A percentile compares a stretch with the other conserved stretches of the same genome.
Evolutionary conservation across 2,329 filamentous ascomycete species (phyloP).

Genomic region (Exophiala sideris): DNA sequence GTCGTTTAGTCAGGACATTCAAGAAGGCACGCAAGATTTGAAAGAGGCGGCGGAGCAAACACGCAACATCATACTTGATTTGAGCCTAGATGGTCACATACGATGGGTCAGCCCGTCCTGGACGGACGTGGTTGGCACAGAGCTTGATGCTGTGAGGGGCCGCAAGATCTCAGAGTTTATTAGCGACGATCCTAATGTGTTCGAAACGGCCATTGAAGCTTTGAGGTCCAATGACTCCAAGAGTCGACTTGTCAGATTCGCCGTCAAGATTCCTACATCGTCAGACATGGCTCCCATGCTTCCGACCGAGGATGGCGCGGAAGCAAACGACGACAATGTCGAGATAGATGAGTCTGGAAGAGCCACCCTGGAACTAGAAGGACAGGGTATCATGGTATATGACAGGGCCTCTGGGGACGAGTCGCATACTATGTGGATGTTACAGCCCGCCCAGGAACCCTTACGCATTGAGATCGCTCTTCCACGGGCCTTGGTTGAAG

Average conservation of each 20-base stretch:
- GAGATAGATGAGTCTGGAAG: constrained; percentile 16
- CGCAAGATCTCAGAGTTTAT: constrained; percentile 77
- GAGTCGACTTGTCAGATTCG: constrained; percentile 84
- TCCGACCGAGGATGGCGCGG: constrained; percentile 34
- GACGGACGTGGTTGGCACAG: constrained; percentile 85
- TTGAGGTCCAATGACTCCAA: constrained; percentile 92
- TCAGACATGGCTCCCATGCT: constrained; percentile 57
- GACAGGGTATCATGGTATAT: constrained; percentile 97
- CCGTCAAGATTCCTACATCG: constrained; percentile 64
- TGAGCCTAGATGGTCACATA: constrained; percentile 84
- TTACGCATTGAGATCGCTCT: constrained; percentile 95
- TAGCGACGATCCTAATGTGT: constrained; percentile 73
- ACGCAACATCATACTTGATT: constrained; percentile 90
- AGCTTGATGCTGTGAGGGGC: constrained; percentile 68
- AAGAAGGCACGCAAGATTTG: constrained; percentile 87
- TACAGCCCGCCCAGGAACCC: constrained; percentile 82
- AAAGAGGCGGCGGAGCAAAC: constrained; percentile 95
- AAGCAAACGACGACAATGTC: constrained; percentile 33
- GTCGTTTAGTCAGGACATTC: constrained; percentile 80
- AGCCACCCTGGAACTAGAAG: constrained; percentile 72
- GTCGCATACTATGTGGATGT: constrained; percentile 96
- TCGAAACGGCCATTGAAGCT: constrained; percentile 77
- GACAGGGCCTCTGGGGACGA: constrained; percentile 80
- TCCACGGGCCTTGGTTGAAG: constrained; percentile 82
- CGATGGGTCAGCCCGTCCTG: constrained; percentile 97